A percentile compares a stretch with the other conserved stretches of the same genome.
phyloP scores from a whole-genome alignment of 257 asterid species.

The Marsdenia floribunda region DNA sequence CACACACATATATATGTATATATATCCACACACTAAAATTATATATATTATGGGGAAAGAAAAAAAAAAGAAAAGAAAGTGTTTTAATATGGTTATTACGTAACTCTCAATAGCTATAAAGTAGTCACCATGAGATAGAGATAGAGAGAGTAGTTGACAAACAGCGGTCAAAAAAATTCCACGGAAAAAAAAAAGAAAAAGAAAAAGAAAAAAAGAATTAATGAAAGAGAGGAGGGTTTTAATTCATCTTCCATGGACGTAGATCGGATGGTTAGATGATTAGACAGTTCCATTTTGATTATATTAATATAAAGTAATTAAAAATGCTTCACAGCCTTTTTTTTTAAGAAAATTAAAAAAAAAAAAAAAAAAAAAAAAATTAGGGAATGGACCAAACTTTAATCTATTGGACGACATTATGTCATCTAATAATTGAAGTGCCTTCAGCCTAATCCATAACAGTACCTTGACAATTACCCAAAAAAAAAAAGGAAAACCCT shows the following conservation, averaged over 20 bases:
- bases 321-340: neutral
- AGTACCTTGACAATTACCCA: neutral
- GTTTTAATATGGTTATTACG: neutral
- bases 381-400: slow-evolving; percentile 5
- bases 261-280: slow-evolving; percentile 6
- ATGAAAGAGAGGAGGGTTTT: neutral
- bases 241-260: neutral
- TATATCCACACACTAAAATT: neutral
- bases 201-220: neutral
- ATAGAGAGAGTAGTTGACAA: slow-evolving; percentile 9
- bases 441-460: slow-evolving; percentile 11
- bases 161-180: slow-evolving; percentile 1
- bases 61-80: neutral
- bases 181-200: neutral
- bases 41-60: neutral
- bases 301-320: neutral
- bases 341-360: too few relatives aligned
- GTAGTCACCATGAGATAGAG: neutral
- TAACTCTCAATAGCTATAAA: neutral
- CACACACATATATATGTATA: neutral
- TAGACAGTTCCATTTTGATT: slow-evolving; percentile 20
- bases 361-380: too few relatives aligned
- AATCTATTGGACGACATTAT: neutral
- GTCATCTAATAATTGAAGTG: slow-evolving; percentile 12
- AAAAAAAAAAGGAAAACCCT: too few relatives aligned